These are phyloP conservation scores for Trichoderma sp. DNA, from an alignment of 2,329 filamentous ascomycete species.

Conservation along the genomic window DNA sequence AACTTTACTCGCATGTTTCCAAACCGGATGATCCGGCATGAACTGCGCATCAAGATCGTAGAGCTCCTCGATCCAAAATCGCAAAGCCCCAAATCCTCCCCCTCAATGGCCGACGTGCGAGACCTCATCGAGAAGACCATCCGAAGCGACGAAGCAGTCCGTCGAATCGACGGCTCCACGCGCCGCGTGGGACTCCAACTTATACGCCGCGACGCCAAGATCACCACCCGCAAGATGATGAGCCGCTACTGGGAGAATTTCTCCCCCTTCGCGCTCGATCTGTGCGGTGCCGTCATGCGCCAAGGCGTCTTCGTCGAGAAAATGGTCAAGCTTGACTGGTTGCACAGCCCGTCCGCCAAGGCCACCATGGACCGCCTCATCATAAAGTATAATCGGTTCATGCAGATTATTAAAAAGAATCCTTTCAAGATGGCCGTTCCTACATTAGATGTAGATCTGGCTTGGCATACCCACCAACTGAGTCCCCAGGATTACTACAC, in stretches of 20 bases:
- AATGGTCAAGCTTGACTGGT: constrained; percentile 75
- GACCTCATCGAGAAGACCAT: constrained; percentile 48
- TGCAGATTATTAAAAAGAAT: constrained; percentile 53
- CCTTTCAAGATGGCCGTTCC: constrained; percentile 58
- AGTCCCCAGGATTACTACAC: constrained; percentile 60
- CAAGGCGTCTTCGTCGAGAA: constrained; percentile 68
- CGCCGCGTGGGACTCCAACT: constrained; percentile 23
- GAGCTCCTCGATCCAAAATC: constrained; percentile 34
- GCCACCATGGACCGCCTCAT: constrained; percentile 64
- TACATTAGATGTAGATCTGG: constrained; percentile 71
- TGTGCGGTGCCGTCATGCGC: constrained; percentile 62
- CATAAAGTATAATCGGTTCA: constrained; percentile 63
- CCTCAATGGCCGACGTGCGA: constrained; percentile 51
- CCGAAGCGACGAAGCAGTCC: constrained; percentile 36
- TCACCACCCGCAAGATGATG: constrained; percentile 65
- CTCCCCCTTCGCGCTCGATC: constrained; percentile 61
- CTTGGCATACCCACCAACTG: constrained; percentile 80
- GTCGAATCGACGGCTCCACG: constrained; percentile 37
- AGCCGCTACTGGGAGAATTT: constrained; percentile 66
- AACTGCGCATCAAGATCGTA: constrained; percentile 43
- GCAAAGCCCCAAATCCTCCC: neutral
- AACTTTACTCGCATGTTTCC: constrained; percentile 48
- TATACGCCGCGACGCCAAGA: constrained; percentile 30
- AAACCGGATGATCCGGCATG: constrained; percentile 52
- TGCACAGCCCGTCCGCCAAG: constrained; percentile 64